Evolutionary conservation across 1,139 yeast genomes (phyloP).

Genomic region (Taphrina wiesneri): DNA sequence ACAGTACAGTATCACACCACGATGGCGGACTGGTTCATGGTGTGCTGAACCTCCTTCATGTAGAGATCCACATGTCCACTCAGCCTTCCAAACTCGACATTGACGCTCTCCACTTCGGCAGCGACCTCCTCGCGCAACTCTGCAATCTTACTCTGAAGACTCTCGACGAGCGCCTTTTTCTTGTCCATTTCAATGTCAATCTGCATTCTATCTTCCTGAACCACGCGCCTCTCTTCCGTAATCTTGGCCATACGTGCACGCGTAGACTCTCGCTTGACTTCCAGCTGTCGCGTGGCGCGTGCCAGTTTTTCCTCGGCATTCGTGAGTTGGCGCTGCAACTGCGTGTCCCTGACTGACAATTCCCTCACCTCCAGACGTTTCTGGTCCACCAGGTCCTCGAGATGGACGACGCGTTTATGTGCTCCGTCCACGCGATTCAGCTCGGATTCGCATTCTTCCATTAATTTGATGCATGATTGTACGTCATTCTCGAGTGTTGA

Average conservation of each 20-base stretch:
- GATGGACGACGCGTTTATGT: constrained; percentile 48
- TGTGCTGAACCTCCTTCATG: constrained; percentile 53
- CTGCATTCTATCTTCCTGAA: constrained; percentile 55
- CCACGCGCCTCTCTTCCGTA: constrained; percentile 53
- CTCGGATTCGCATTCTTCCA: constrained; percentile 62
- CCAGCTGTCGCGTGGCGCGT: constrained; percentile 55
- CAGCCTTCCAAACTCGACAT: constrained; percentile 57
- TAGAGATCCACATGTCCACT: constrained; percentile 57
- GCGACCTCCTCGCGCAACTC: constrained; percentile 54
- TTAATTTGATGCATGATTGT: constrained; percentile 49
- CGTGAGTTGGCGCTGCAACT: constrained; percentile 53
- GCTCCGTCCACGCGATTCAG: constrained; percentile 54
- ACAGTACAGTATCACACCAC: constrained; percentile 21
- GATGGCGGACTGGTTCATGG: constrained; percentile 41
- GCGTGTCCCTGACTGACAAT: constrained; percentile 50
- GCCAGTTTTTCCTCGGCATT: constrained; percentile 58
- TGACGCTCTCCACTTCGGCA: constrained; percentile 57
- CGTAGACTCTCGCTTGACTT: constrained; percentile 52
- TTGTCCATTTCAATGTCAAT: constrained; percentile 57
- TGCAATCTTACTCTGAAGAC: constrained; percentile 51
- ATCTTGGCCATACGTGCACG: constrained; percentile 53
- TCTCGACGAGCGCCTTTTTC: constrained; percentile 53
- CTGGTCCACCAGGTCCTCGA: constrained; percentile 55
- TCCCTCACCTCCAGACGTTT: constrained; percentile 53
- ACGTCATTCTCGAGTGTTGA: constrained; percentile 59